Evolutionary conservation across 352 stramenopile genomes (phyloP), one percentile per base, ranked within the genome.

Genomic region (Phytophthora ramorum): DNA sequence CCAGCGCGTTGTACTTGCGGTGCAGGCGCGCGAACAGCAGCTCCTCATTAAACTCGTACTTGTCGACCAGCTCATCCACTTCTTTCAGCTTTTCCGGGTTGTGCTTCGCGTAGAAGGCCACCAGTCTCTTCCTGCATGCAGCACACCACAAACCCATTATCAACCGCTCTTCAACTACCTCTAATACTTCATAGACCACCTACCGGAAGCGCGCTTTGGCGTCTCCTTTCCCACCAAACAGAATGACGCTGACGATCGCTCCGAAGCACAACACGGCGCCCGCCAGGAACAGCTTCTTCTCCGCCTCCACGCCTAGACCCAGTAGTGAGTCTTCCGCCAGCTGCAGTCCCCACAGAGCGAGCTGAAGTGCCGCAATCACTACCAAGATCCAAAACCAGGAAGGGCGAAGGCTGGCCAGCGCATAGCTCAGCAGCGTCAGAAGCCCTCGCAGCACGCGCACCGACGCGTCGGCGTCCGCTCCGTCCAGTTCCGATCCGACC

Each of bases 1-100:
- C 85, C 28, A 92, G 48, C 13, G 79, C 78, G 34, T 89, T 89
- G 70, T 95, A 95, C 63, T 95, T 95, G 54, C 83, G 76, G 48
- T 93, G 83, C 50, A 95, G 58, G 7, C 85, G 75, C 55, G 75
- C 73, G 48, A 93, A 95, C 38, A 95, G 60, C 34, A 94, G 66
- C 50, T 95, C 81, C 62, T 95, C 85, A 50, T 94, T 92, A 26
- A 81, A 63, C 41, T 87, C 68, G 59, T 94, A 95, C 58, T 92
- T 92, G 32, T 75, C 68, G 7, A 95, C 46, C 16, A 93, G 67
- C n/a, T 78, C 67, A 19, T 89, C 79, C 28, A 95, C 75, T 22
- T 89, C 66, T 1, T 44, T 34, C 32, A 95, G 63, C 60, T 95
- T 95, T 22, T 65, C 48, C 7, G 85, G 81, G 53, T 95, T 93